Base-by-base conservation (phyloP, 257 asterid species). In the Eustoma russellianum region DNA sequence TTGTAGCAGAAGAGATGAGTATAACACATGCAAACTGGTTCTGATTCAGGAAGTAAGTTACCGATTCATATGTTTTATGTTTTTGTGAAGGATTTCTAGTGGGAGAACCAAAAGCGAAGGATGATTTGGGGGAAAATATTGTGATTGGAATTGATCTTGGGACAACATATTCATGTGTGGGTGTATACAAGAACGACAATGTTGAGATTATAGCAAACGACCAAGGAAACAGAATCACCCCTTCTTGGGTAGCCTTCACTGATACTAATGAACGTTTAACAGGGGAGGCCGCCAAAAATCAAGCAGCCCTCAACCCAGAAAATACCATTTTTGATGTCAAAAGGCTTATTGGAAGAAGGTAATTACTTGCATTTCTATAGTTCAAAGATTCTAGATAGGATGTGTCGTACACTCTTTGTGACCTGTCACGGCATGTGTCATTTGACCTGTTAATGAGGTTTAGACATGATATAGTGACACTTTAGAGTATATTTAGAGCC, bases 301-400 rank as follows among this genome's bases (percentile, higher is more conserved):
- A 63, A 47, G 69, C 69, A 5, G 57, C 69, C 6, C 57, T 63
- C 7, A 63, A 63, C 7, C 13, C 62, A 6, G 68, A 63, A 38
- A 28, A 51, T 2, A 48, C 69, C 6, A 7, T 54, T 41, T 63
- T 48, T 52, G 56, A 49, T 28, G 68, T 55, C 18, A 63, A 63
- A 9, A 63, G 62, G 51, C 50, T 63, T 8, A 55, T 63, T 19
- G 62, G 69, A 44, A 63, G 69, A 35, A 55, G 41, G 62, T 63
- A 63, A 57, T 28, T 18, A 6, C 2, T 24, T 24, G 30, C 30
- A 24, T 4, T 24, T 24, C 3, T 24, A 4, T 24, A 24, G 3
- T 24, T 24, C 30, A n/a, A n/a, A n/a, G n/a, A n/a, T n/a, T n/a
- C n/a, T n/a, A n/a, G n/a, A n/a, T n/a, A n/a, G n/a, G n/a, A n/a